phyloP scores from a whole-genome alignment of 345 rosid genomes.

The Pistacia vera region DNA sequence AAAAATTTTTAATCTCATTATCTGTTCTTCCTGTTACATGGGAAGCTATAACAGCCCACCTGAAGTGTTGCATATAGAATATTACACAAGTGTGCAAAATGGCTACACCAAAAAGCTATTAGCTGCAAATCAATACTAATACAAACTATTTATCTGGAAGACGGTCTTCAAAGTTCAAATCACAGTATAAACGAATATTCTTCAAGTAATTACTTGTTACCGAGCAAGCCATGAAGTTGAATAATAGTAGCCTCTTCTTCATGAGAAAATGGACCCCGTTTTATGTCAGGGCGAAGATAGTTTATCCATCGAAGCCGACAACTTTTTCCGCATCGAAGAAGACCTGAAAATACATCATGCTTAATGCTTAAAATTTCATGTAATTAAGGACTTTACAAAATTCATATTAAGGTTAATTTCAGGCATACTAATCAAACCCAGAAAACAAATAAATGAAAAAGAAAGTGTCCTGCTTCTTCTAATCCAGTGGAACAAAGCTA shows the following conservation, averaged over 20 bases:
- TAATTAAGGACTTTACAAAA: no score
- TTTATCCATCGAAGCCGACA: slow-evolving; percentile 48
- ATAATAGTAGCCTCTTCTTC: slow-evolving; percentile 36
- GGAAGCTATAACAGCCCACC: slow-evolving; percentile 51
- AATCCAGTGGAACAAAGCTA: not conserved
- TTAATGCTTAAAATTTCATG: not conserved
- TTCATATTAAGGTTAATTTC: no score
- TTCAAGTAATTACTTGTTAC: slow-evolving; percentile 37
- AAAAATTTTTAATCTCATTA: slow-evolving; percentile 43
- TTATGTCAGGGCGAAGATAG: slow-evolving; percentile 45
- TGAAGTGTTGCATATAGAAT: slow-evolving; percentile 1
- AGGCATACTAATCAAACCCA: not conserved
- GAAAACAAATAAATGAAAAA: not conserved
- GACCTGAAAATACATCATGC: slow-evolving; percentile 15
- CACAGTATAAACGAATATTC: not conserved
- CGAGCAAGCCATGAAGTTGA: slow-evolving; percentile 32
- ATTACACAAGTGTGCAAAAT: no score
- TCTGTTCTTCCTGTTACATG: slow-evolving; percentile 45
- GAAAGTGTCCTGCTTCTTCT: not conserved
- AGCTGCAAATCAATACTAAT: no score
- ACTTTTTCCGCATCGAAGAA: slow-evolving; percentile 47
- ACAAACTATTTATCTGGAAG: no score
- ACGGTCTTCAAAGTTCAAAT: no score
- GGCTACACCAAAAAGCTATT: no score
- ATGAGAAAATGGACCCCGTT: slow-evolving; percentile 39